phyloP scores from a whole-genome alignment of 176 grass and related monocot genomes.

The Carex myosuroides region DNA sequence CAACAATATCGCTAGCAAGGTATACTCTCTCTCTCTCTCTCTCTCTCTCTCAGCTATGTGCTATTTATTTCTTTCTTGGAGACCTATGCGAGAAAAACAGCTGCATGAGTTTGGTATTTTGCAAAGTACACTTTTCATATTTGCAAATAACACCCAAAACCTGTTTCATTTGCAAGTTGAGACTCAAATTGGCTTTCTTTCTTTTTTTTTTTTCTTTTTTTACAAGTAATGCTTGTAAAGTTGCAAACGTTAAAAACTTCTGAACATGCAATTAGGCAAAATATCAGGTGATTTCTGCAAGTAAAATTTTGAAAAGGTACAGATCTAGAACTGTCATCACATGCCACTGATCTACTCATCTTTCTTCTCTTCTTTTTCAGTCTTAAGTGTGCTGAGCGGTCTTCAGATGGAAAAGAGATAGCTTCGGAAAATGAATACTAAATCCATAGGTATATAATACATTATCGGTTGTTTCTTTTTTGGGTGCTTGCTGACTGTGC shows the following conservation, averaged over 20 bases:
- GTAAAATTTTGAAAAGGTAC: not conserved
- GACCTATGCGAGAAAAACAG: not conserved
- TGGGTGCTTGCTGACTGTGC: not conserved
- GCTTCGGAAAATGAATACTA: conserved; percentile 3
- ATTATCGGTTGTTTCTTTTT: not conserved
- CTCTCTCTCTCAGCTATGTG: not conserved
- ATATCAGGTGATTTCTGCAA: not conserved
- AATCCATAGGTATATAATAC: not conserved
- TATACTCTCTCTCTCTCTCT: conserved; percentile 6
- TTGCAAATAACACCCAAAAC: not conserved
- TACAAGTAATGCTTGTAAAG: not conserved
- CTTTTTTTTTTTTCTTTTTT: not conserved
- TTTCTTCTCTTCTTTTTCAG: conserved; percentile 8
- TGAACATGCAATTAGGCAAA: not conserved
- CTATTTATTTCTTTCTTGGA: not conserved
- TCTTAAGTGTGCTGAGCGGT: not conserved
- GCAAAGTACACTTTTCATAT: not conserved
- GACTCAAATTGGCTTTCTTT: not conserved
- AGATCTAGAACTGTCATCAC: not conserved
- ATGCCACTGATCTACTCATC: not conserved
- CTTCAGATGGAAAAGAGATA: not conserved
- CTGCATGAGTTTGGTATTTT: not conserved
- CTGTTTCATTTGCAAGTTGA: not conserved
- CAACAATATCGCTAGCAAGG: conserved; percentile 26
- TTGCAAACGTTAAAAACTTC: not conserved